phyloP scores from a whole-genome alignment of 768 basidiomycete species.

The Porphyrellus cyaneotinctus region DNA sequence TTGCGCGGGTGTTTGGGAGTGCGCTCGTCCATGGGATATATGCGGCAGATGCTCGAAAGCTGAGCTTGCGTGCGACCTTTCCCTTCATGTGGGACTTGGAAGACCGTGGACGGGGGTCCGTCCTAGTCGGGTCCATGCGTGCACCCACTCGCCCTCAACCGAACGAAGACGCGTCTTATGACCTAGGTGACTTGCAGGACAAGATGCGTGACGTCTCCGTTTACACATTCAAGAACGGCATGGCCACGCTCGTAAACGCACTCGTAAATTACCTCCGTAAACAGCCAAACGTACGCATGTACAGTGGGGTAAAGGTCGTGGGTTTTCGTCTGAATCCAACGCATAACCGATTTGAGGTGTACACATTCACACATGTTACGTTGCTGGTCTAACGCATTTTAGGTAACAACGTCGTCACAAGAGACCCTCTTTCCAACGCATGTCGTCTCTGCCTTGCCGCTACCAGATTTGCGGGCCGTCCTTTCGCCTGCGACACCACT shows the following conservation, averaged over 20 bases:
- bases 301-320: conserved; percentile 39
- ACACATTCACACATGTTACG: conserved; percentile 1
- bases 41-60: conserved; percentile 70
- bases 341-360: conserved; percentile 45
- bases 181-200: conserved; percentile 45
- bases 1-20: conserved; percentile 73
- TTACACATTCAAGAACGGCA: conserved; percentile 77
- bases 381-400: conserved; percentile 1
- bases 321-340: conserved; percentile 32
- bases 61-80: conserved; percentile 78
- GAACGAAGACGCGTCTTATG: conserved; percentile 31
- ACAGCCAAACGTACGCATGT: conserved; percentile 56
- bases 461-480: conserved; percentile 46
- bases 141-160: conserved; percentile 11
- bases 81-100: conserved; percentile 70
- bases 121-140: conserved; percentile 56
- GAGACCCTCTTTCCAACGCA: conserved; percentile 49
- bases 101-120: conserved; percentile 61
- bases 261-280: conserved; percentile 46
- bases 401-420: conserved; percentile 34
- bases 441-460: conserved; percentile 73
- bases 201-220: conserved; percentile 62
- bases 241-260: conserved; percentile 59
- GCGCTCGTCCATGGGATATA: conserved; percentile 92
- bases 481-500: conserved; percentile 41